phyloP scores from a whole-genome alignment of 352 stramenopile species.

The Pseudoperonospora humuli region DNA sequence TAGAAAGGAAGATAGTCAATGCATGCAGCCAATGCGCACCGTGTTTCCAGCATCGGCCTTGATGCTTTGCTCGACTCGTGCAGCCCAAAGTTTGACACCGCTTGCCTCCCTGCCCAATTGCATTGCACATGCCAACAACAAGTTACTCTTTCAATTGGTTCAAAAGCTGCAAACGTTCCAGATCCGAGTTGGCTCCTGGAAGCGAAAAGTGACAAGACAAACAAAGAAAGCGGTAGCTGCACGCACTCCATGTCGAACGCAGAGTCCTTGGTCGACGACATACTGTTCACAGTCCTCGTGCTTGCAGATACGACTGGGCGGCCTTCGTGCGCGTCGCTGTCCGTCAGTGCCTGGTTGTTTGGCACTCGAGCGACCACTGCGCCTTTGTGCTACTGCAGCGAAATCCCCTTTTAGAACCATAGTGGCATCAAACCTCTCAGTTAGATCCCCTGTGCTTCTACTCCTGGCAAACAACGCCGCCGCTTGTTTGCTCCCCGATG shows the following conservation, averaged over 20 bases:
- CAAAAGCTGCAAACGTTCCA: not conserved
- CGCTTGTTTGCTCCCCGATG: slow-evolving; percentile 11
- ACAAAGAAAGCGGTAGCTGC: slow-evolving; percentile 7
- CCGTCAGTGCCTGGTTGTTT: slow-evolving; percentile 32
- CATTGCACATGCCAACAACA: not conserved
- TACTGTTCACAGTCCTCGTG: slow-evolving; percentile 69
- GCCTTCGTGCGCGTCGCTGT: slow-evolving; percentile 43
- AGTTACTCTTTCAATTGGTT: not conserved
- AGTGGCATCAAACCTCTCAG: not conserved
- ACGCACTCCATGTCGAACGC: slow-evolving; percentile 62
- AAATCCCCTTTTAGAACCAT: not conserved
- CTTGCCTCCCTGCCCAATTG: slow-evolving; percentile 45
- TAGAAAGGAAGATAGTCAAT: not conserved
- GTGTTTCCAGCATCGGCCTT: slow-evolving; percentile 67
- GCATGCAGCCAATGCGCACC: slow-evolving; percentile 23
- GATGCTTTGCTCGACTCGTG: slow-evolving; percentile 65
- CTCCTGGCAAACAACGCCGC: slow-evolving; percentile 15
- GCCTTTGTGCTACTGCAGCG: slow-evolving; percentile 1
- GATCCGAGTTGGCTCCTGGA: not conserved
- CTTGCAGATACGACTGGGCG: slow-evolving; percentile 64
- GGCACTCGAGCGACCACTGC: slow-evolving; percentile 3
- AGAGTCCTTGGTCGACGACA: slow-evolving; percentile 71
- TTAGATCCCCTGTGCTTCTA: slow-evolving; percentile 24
- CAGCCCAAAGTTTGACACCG: slow-evolving; percentile 49
- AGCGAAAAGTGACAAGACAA: not conserved